Evolutionary conservation across 2,329 filamentous ascomycete species (phyloP).

Genomic region (Hirsutella minnesotensis): DNA sequence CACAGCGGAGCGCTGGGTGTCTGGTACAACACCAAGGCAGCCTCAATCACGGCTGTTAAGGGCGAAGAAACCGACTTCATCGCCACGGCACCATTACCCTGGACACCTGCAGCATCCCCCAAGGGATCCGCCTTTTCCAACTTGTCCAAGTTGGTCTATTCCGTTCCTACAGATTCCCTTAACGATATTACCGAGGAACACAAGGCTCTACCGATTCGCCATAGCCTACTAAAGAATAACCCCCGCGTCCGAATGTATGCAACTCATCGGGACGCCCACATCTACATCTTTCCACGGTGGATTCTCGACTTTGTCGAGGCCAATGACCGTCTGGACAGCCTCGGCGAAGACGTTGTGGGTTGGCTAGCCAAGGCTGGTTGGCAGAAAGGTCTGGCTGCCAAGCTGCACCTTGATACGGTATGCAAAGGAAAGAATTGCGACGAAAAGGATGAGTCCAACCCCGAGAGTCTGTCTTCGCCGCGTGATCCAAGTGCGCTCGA

Average conservation of each 20-base stretch:
- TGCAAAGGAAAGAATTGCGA: constrained; percentile 27
- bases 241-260: constrained; percentile 69
- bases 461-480: constrained; percentile 16
- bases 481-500: constrained; percentile 11
- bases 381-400: constrained; percentile 71
- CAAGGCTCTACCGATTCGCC: constrained; percentile 61
- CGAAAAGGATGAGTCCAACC: constrained; percentile 23
- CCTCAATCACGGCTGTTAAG: constrained; percentile 62
- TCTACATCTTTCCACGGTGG: constrained; percentile 92
- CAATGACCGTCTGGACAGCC: constrained; percentile 74
- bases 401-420: constrained; percentile 60
- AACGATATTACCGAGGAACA: constrained; percentile 72
- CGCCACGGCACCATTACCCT: constrained; percentile 57
- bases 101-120: constrained; percentile 29
- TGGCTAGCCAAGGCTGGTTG: constrained; percentile 95
- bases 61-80: constrained; percentile 90
- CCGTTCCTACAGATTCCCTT: constrained; percentile 78
- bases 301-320: constrained; percentile 69
- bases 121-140: constrained; percentile 54
- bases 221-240: constrained; percentile 63
- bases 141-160: constrained; percentile 71
- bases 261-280: constrained; percentile 79
- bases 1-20: constrained; percentile 74
- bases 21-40: constrained; percentile 77
- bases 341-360: constrained; percentile 83